A percentile compares a stretch with the other conserved stretches of the same genome.
These are phyloP conservation scores for Spergularia azorica DNA, from an alignment of 179 eudicot genomes.

Conservation along the genomic window DNA sequence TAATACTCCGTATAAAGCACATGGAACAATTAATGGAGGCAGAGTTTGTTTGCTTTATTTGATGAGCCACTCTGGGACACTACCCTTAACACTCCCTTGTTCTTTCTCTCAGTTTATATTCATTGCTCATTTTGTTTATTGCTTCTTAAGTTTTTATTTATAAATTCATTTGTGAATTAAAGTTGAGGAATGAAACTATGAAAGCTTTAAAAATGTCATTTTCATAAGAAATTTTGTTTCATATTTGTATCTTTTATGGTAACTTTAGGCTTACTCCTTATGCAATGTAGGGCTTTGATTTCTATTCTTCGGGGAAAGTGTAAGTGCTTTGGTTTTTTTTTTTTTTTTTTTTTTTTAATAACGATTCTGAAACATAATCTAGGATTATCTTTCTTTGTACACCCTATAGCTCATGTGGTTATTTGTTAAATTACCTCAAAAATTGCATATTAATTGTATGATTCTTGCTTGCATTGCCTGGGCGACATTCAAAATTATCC, in stretches of 20 bases:
- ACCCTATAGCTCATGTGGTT: no score
- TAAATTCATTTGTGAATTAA: background rate
- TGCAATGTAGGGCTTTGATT: no score
- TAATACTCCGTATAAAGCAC: constrained; percentile 26
- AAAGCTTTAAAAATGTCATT: background rate
- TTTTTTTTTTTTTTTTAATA: background rate
- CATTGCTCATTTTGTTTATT: no score
- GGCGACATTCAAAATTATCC: no score
- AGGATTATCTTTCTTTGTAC: no score
- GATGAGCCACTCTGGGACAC: constrained; percentile 33
- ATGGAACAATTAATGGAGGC: constrained; percentile 31
- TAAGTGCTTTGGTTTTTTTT: background rate
- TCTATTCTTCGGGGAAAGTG: background rate
- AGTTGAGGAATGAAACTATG: background rate
- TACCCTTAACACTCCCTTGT: constrained; percentile 21
- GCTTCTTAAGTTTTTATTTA: background rate
- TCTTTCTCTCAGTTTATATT: constrained; percentile 18
- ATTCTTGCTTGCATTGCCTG: no score
- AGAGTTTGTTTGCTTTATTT: constrained; percentile 27
- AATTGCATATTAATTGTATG: no score
- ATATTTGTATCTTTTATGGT: background rate
- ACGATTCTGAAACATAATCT: no score
- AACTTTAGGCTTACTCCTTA: background rate
- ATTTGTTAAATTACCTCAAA: no score
- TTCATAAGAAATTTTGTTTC: background rate